A percentile compares a stretch with the other conserved stretches of the same genome.
Conservation (phyloP, 805 yeast species). For the Metschnikowia lachancei region DNA sequence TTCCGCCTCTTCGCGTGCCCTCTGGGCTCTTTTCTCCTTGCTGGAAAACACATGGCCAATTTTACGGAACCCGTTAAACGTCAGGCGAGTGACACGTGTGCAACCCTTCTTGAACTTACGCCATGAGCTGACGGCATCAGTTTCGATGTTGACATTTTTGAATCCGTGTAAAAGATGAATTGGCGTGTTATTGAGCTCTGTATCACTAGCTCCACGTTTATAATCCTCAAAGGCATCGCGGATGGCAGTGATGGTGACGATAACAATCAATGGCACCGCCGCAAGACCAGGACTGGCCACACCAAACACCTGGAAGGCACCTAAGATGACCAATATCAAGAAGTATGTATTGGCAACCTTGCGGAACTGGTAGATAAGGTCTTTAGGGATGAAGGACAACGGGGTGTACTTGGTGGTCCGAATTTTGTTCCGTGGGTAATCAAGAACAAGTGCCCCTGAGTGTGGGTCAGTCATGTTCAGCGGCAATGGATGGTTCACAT, state of each 20-base stretch:
- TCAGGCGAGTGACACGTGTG: constrained; percentile 31
- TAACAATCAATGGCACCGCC: constrained; percentile 76
- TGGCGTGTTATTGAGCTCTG: constrained; percentile 68
- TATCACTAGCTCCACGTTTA: constrained; percentile 65
- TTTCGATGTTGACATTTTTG: constrained; percentile 55
- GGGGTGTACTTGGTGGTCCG: constrained; percentile 97
- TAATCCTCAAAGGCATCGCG: constrained; percentile 83
- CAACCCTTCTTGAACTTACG: constrained; percentile 62
- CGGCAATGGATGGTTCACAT: constrained; percentile 51
- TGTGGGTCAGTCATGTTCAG: constrained; percentile 41
- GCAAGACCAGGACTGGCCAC: constrained; percentile 74
- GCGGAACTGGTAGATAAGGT: constrained; percentile 63
- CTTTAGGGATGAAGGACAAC: constrained; percentile 81
- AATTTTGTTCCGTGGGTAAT: constrained; percentile 86
- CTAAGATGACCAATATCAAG: constrained; percentile 72
- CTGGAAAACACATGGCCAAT: constrained; percentile 27
- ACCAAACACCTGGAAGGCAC: constrained; percentile 75
- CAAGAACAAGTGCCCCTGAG: constrained; percentile 55
- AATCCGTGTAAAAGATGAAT: constrained; percentile 56
- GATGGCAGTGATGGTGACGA: constrained; percentile 69
- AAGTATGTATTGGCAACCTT: constrained; percentile 91
- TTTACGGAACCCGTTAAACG: constrained; percentile 23
- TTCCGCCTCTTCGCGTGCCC: constrained; percentile 24
- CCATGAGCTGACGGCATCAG: constrained; percentile 60
- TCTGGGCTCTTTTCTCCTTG: constrained; percentile 25